Evolutionary conservation across 192 early-diverging fungal species (phyloP).

Genomic region (Gamsiella multidivaricata): DNA sequence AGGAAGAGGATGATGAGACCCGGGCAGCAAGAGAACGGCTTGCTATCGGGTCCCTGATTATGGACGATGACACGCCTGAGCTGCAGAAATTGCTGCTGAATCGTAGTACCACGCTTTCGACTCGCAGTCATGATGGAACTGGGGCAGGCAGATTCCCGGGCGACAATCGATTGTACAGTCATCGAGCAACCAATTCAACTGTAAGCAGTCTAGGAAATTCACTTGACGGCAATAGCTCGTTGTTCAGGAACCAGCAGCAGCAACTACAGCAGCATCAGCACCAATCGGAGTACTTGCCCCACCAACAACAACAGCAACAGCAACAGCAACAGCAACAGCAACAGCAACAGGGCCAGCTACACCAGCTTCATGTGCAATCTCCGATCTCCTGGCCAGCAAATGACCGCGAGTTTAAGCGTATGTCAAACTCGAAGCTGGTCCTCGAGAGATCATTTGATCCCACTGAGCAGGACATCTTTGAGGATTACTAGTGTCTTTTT

Average conservation of each 20-base stretch:
- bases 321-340: conserved; percentile 3
- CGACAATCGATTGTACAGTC: not conserved
- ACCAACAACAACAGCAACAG: conserved; percentile 29
- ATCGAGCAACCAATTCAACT: not conserved
- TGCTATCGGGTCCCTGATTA: conserved; percentile 39
- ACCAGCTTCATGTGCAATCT: conserved; percentile 3
- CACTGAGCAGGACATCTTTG: conserved; percentile 37
- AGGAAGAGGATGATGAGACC: conserved; percentile 43
- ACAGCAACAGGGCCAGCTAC: not conserved
- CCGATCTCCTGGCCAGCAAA: conserved; percentile 43
- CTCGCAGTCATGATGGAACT: conserved; percentile 1
- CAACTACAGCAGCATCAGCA: conserved; percentile 17
- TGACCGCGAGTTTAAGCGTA: conserved; percentile 48
- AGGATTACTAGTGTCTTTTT: conserved; percentile 21
- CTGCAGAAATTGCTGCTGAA: conserved; percentile 7
- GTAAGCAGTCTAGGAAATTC: not conserved
- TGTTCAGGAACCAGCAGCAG: conserved; percentile 15
- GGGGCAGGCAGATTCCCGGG: not conserved
- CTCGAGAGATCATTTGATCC: conserved; percentile 43
- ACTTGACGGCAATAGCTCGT: not conserved
- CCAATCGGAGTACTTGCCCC: not conserved
- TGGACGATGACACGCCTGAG: conserved; percentile 48
- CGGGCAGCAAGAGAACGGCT: conserved; percentile 34
- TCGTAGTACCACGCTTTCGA: not conserved
- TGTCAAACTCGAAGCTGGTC: conserved; percentile 50